These are phyloP conservation scores for Wallacemonas collosoma DNA, from an alignment of 208 protist species.

Conservation along the genomic window DNA sequence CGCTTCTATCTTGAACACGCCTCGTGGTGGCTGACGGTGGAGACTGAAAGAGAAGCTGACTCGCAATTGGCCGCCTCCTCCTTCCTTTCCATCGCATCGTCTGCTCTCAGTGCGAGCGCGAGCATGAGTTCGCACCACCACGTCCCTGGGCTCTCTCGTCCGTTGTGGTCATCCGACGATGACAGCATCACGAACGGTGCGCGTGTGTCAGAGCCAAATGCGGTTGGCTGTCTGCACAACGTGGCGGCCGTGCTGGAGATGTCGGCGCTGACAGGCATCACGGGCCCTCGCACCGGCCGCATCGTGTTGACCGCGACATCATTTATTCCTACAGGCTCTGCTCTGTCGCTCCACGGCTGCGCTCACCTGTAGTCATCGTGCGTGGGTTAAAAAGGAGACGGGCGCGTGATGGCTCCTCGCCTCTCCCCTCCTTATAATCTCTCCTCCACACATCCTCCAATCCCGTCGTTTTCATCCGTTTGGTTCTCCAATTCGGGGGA, in stretches of 20 bases:
- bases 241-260: conserved; percentile 7
- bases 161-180: neutral
- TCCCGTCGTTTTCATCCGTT: too few species aligned
- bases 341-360: conserved; percentile 11
- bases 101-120: neutral
- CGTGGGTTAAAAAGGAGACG: neutral
- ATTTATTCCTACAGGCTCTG: neutral
- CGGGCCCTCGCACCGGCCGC: neutral
- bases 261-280: neutral
- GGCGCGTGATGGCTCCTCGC: neutral
- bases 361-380: neutral
- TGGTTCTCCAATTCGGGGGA: too few species aligned
- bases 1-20: conserved; percentile 47
- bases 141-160: neutral
- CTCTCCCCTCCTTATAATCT: neutral
- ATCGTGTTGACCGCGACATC: conserved; percentile 4
- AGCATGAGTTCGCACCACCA: neutral
- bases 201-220: neutral
- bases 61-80: neutral
- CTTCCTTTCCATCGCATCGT: conserved; percentile 9
- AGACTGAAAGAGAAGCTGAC: neutral
- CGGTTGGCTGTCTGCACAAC: neutral
- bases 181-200: neutral
- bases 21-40: conserved; percentile 30
- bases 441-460: neutral